Conservation (phyloP, 257 asterid species). For the Plantago elongata region DNA sequence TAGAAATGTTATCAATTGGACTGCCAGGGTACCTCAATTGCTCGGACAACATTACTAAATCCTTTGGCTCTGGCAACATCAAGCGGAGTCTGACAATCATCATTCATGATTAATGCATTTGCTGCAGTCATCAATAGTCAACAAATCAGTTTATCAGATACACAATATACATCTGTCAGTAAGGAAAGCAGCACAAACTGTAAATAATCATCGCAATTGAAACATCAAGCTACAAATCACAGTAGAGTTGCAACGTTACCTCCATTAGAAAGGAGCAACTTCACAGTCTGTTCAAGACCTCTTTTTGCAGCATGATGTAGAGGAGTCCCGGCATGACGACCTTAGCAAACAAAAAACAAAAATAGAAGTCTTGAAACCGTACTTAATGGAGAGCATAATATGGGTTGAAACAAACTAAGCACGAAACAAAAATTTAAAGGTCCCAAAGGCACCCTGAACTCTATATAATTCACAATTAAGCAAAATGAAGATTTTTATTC, state of each 20-base stretch:
- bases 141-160: conserved; percentile 13
- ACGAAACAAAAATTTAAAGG: background rate
- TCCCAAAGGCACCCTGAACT: no score
- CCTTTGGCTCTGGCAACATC: conserved; percentile 93
- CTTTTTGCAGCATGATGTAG: conserved; percentile 97
- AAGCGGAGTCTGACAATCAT: conserved; percentile 87
- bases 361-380: background rate
- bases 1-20: background rate
- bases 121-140: conserved; percentile 44
- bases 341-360: conserved; percentile 34
- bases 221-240: conserved; percentile 11
- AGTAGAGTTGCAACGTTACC: conserved; percentile 36
- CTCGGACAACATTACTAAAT: conserved; percentile 68
- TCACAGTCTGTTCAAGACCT: conserved; percentile 87
- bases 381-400: background rate
- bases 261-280: conserved; percentile 83
- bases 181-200: background rate
- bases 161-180: background rate
- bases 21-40: conserved; percentile 65
- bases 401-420: background rate
- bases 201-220: conserved; percentile 15
- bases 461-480: no score
- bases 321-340: conserved; percentile 90
- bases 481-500: background rate
- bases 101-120: conserved; percentile 81